Evolutionary conservation across 2,329 filamentous ascomycete genomes (phyloP).

Genomic region (Aspergillus sp.): DNA sequence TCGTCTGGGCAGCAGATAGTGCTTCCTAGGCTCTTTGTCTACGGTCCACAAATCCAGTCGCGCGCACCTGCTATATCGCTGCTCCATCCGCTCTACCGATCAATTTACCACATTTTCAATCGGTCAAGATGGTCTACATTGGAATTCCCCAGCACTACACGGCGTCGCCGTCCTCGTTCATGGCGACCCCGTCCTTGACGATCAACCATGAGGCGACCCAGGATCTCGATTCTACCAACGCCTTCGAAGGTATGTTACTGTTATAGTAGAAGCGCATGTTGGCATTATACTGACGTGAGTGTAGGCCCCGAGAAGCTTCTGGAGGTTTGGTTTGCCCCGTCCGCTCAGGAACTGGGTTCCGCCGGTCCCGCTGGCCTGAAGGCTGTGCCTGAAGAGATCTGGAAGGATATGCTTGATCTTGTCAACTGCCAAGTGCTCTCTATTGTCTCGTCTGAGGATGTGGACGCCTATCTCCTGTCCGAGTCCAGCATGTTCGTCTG

Average conservation of each 20-base stretch:
- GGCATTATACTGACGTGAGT: conserved; percentile 22
- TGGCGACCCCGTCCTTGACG: conserved; percentile 83
- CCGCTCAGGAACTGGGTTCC: conserved; percentile 67
- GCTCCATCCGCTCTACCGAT: conserved; percentile 16
- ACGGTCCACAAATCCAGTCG: conserved; percentile 21
- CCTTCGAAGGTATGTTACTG: conserved; percentile 75
- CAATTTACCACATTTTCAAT: conserved; percentile 15
- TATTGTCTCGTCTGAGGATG: conserved; percentile 85
- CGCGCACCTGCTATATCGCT: conserved; percentile 16
- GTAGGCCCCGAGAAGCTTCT: conserved; percentile 91
- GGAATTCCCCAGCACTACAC: conserved; percentile 79
- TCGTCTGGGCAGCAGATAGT: conserved; percentile 98
- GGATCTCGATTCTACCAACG: conserved; percentile 91
- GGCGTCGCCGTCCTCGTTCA: conserved; percentile 73
- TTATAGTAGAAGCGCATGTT: too few species aligned
- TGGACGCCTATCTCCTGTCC: conserved; percentile 94
- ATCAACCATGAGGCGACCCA: conserved; percentile 95
- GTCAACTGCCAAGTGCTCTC: conserved; percentile 99
- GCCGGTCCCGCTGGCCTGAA: conserved; percentile 79
- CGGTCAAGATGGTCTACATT: conserved; percentile 78
- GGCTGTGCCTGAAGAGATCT: conserved; percentile 76
- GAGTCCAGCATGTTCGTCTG: conserved; percentile 99
- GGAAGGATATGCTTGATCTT: conserved; percentile 96
- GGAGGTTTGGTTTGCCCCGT: conserved; percentile 96
- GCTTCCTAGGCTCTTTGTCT: conserved; percentile 65